These are phyloP conservation scores for Galerina sulciceps DNA, from an alignment of 768 basidiomycete species.

Conservation along the genomic window DNA sequence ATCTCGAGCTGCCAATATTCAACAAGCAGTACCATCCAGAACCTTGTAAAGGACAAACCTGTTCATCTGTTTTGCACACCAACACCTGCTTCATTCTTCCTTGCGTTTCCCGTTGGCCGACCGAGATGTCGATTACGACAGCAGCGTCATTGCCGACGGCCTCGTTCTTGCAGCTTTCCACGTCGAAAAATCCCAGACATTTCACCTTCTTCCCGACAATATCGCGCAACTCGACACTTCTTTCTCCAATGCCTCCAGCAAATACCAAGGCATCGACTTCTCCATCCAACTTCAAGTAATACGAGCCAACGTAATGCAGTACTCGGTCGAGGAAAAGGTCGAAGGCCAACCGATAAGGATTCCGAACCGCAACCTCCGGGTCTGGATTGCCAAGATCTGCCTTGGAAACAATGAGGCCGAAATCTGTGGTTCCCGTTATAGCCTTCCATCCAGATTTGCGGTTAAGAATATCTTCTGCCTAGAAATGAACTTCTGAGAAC, in stretches of 20 bases:
- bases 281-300: conserved; percentile 72
- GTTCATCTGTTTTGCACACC: conserved; percentile 72
- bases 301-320: conserved; percentile 72
- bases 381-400: conserved; percentile 36
- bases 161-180: conserved; percentile 54
- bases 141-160: conserved; percentile 39
- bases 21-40: neutral
- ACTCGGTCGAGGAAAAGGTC: conserved; percentile 81
- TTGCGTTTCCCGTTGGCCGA: conserved; percentile 27
- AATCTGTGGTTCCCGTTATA: conserved; percentile 82
- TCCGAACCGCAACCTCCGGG: conserved; percentile 27
- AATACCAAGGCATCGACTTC: conserved; percentile 82
- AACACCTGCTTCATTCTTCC: conserved; percentile 37
- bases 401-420: conserved; percentile 63
- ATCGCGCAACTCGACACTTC: conserved; percentile 60
- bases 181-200: conserved; percentile 63
- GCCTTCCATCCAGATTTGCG: conserved; percentile 79
- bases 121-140: conserved; percentile 48
- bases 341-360: conserved; percentile 66
- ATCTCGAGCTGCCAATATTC: conserved; percentile 37
- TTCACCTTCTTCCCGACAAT: conserved; percentile 55
- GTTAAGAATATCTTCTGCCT: conserved; percentile 78
- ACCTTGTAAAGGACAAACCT: conserved; percentile 37
- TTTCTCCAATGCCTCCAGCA: conserved; percentile 89
- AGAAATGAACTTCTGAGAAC: conserved; percentile 2